Base-by-base conservation (phyloP, 257 asterid genomes). In the Oldenlandia corymbosa region DNA sequence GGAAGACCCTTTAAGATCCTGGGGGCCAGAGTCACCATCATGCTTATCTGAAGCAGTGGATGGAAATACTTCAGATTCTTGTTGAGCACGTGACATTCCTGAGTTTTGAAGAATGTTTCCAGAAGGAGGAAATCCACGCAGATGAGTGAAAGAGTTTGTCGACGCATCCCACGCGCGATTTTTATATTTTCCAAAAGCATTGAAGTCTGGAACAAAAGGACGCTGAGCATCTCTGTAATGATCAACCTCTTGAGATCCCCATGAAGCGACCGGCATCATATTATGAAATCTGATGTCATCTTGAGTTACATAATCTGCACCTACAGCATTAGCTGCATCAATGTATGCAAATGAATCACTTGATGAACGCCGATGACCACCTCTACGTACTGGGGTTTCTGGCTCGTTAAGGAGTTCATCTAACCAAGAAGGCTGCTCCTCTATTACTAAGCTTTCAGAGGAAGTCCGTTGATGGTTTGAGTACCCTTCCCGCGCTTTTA, bases 341-440 rank as follows among this genome's bases (percentile, higher is more conserved):
- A 73, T 55, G 73, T 84, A 88, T 58, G 98, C 87, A 74, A 88
- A 85, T 16, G 98, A 91, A 74, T 91, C 98, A 65, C 96, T 91
- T 41, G 98, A 88, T 62, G 96, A 88, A 72, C 98, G 96, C n/a
- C 96, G 85, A 64, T 91, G 98, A 30, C 91, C 91, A 70, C 93
- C 90, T 82, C 56, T 88, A 9, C 86, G 86, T 10, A 81, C 96
- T 41, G 96, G 98, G 42, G 89, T 88, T 68, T 91, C 98, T 46
- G 98, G 96, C 76, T 91, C 98, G 54, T 91, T 65, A 10, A 91
- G 96, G 55, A 91, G 96, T 42, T 88, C 98, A 48, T 90, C 93
- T 55, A 90, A 82, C 97, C 97, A 90, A 65, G 93, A 85, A 14
- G 95, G 97, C 67, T 88, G 95, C 66, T 90, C 96, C 70, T 90